Percentiles rank a stretch among this genome's conserved stretches.
phyloP scores from a whole-genome alignment of 2,329 filamentous ascomycete species.

The Hypoxylon sp. region DNA sequence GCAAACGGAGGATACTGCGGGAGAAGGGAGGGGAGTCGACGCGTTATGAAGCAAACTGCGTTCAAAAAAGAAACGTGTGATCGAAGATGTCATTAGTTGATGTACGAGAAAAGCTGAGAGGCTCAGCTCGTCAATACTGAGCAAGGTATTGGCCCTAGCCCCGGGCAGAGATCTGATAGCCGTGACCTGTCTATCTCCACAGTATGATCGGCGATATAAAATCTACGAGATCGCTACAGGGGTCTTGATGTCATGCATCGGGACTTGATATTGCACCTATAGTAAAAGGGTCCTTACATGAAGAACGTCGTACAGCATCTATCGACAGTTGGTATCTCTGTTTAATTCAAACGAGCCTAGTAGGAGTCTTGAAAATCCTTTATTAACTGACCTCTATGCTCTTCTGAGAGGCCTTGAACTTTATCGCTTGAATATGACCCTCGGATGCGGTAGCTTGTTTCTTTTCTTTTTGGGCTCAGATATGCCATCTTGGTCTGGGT shows the following conservation, averaged over 20 bases:
- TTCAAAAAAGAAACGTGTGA: not conserved
- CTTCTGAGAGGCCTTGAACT: not conserved
- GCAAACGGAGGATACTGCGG: not conserved
- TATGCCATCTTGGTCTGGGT: not conserved
- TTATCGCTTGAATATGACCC: not conserved
- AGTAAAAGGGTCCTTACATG: conserved; percentile 6
- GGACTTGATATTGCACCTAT: conserved; percentile 21
- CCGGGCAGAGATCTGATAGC: conserved; percentile 13
- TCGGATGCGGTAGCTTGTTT: no score
- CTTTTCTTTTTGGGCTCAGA: not conserved
- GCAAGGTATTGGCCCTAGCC: conserved; percentile 10
- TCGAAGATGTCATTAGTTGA: not conserved
- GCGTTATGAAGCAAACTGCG: not conserved
- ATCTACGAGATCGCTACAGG: conserved; percentile 41
- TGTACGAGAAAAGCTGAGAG: conserved; percentile 9
- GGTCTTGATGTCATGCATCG: conserved; percentile 37
- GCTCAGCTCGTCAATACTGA: not conserved
- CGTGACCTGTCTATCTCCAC: conserved; percentile 19
- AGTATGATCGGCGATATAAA: conserved; percentile 33
- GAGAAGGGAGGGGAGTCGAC: not conserved
- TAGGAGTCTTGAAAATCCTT: not conserved
- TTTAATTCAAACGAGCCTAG: not conserved
- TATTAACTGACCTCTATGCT: not conserved
- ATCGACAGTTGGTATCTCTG: not conserved
- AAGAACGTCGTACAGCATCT: not conserved